Evolutionary conservation across 805 yeast species (phyloP), one percentile per base, ranked within the genome.

Genomic region (Metschnikowia orientalis): DNA sequence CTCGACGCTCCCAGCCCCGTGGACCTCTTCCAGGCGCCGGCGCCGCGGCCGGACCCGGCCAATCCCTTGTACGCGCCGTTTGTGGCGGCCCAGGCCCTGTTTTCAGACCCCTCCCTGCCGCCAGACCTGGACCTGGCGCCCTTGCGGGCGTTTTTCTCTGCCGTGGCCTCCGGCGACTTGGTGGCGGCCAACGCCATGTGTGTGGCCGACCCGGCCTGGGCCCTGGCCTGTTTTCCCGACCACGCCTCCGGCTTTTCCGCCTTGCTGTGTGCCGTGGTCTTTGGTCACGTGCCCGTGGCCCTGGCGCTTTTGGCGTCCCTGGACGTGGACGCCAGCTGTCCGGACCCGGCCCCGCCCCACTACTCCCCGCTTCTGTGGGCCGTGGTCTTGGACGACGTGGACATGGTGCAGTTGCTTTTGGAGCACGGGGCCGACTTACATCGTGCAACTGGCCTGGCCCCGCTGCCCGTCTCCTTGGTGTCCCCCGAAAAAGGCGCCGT

Each of bases 321-420:
- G 26, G 48, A 54, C 9, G 73, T 64, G 5, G 76, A 75, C 45
- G 67, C 74, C 6, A 78, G 79, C 45, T 44, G 60, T 22, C 48
- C 56, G 6, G 89, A 81, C 45, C 58, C 66, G 2, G 35, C 74
- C 14, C 52, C 73, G 15, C 40, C 44, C 23, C 67, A 73, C 2
- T 78, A 75, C 55, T 72, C 86, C 0, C 86, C 95, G 8, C 56
- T 84, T 27, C 85, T 84, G 92, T 86, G 95, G 95, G 89, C 94
- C 1, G 75, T 85, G 3, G 72, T 78, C 45, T 67, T 79, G 44
- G 72, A 77, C 34, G 74, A 75, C 34, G 55, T 71, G 38, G 67
- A 69, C 8, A 67, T 81, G 27, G 78, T 75, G 10, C 71, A 74
- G 28, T 57, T 70, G 35, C 59, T 86, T 38, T 56, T 87, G 34